These are phyloP conservation scores for Trametes meyenii DNA, from an alignment of 768 basidiomycete genomes.

Conservation along the genomic window DNA sequence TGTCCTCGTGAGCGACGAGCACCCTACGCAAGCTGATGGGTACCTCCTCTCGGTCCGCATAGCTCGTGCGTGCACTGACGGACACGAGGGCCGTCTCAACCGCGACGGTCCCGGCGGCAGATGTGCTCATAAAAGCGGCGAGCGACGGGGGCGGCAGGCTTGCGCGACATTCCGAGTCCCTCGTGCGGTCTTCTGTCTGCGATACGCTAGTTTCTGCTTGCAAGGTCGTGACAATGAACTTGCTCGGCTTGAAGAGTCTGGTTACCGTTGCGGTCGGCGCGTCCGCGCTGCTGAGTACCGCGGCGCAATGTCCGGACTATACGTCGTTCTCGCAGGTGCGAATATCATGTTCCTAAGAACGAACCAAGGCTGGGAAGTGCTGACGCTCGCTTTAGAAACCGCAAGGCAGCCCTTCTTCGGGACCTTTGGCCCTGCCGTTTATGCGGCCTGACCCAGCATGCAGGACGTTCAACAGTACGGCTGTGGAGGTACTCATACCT, in stretches of 20 bases:
- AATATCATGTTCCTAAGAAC: constrained; percentile 8
- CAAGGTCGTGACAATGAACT: constrained; percentile 26
- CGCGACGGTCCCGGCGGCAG: background rate
- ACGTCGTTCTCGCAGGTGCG: constrained; percentile 60
- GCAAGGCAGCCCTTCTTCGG: constrained; percentile 62
- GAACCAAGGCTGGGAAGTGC: constrained; percentile 20
- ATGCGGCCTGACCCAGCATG: constrained; percentile 74
- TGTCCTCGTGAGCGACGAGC: constrained; percentile 15
- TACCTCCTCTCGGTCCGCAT: constrained; percentile 18
- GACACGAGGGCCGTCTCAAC: constrained; percentile 5
- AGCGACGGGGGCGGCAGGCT: background rate
- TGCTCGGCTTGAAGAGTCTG: constrained; percentile 26
- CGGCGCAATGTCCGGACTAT: constrained; percentile 60
- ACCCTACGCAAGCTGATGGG: constrained; percentile 5
- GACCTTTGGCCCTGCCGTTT: constrained; percentile 64
- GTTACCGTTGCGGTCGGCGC: constrained; percentile 28
- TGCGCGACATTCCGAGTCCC: background rate
- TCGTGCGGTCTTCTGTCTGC: background rate
- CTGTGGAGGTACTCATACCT: constrained; percentile 61
- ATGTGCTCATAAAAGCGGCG: constrained; percentile 16
- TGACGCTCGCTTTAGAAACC: constrained; percentile 45
- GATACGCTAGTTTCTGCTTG: background rate
- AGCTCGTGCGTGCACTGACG: background rate
- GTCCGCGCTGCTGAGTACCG: constrained; percentile 24
- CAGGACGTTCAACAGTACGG: constrained; percentile 74